phyloP scores from a whole-genome alignment of 2,329 filamentous ascomycete genomes.

The Clonostachys solani region DNA sequence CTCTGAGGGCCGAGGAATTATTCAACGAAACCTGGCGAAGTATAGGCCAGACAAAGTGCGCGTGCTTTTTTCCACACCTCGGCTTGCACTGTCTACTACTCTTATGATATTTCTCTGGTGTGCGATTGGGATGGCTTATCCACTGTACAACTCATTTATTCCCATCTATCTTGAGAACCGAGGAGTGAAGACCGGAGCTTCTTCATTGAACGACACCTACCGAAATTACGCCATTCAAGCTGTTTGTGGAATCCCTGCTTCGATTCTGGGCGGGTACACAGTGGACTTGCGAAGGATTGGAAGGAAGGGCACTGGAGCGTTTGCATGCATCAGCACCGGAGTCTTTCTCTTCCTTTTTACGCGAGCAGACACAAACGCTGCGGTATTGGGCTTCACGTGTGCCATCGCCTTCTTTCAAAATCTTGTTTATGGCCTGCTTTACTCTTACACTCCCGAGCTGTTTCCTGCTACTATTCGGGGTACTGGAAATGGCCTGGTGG shows the following conservation, averaged over 20 bases:
- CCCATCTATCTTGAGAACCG: slow-evolving; percentile 19
- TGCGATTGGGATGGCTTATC: slow-evolving; percentile 52
- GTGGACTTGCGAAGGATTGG: slow-evolving; percentile 12
- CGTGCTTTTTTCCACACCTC: slow-evolving; percentile 47
- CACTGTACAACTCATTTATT: slow-evolving; percentile 49
- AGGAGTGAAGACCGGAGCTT: slow-evolving; percentile 7
- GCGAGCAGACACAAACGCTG: slow-evolving; percentile 1
- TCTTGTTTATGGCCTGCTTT: slow-evolving; percentile 14
- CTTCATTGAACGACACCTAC: slow-evolving; percentile 4
- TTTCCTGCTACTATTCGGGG: slow-evolving; percentile 50
- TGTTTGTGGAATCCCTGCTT: slow-evolving; percentile 11
- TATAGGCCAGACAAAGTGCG: slow-evolving; percentile 45
- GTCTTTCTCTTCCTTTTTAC: slow-evolving; percentile 12
- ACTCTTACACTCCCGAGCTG: slow-evolving; percentile 42
- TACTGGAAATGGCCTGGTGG: slow-evolving; percentile 42
- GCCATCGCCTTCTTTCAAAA: slow-evolving; percentile 15
- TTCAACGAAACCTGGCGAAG: slow-evolving; percentile 46
- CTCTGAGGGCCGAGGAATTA: slow-evolving; percentile 3
- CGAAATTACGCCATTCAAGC: slow-evolving; percentile 14
- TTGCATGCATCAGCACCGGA: slow-evolving; percentile 10
- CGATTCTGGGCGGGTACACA: slow-evolving; percentile 9
- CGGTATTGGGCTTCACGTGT: slow-evolving; percentile 10
- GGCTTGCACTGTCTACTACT: slow-evolving; percentile 46
- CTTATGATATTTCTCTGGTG: slow-evolving; percentile 53
- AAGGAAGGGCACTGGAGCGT: slow-evolving; percentile 10